Conservation (phyloP, 2,329 filamentous ascomycete species). For the Pseudogymnoascus sp. region DNA sequence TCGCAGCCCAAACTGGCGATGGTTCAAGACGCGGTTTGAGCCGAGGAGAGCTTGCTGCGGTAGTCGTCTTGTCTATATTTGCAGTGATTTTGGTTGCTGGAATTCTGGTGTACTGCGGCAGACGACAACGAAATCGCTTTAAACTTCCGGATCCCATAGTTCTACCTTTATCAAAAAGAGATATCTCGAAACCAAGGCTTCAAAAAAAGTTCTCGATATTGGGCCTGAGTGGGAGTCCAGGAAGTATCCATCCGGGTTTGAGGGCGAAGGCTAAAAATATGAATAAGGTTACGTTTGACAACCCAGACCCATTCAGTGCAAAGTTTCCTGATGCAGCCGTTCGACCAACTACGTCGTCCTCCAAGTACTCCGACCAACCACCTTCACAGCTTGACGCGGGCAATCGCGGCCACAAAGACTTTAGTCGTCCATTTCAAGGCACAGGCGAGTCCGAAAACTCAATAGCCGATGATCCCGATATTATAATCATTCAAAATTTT, state of each 20-base stretch:
- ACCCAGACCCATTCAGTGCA: background rate
- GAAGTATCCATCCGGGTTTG: background rate
- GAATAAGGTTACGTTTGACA: background rate
- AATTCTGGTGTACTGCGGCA: background rate
- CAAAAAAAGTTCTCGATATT: background rate
- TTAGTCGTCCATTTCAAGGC: background rate
- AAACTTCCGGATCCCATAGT: background rate
- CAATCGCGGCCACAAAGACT: background rate
- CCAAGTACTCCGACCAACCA: background rate
- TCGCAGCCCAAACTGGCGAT: background rate
- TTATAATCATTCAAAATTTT: constrained; percentile 6
- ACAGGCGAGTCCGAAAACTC: background rate
- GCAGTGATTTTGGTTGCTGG: background rate
- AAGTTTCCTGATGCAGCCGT: background rate
- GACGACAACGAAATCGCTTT: background rate
- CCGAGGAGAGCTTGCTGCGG: background rate
- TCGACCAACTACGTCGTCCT: background rate
- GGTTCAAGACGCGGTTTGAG: background rate
- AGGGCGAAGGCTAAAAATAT: background rate
- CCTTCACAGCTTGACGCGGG: background rate
- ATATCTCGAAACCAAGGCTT: background rate
- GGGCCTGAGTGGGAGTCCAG: background rate
- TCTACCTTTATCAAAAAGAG: background rate
- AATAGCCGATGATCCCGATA: background rate
- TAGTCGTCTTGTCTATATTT: background rate